Percentiles rank a stretch among this genome's conserved stretches.
phyloP scores from a whole-genome alignment of 1,284 basidiomycete species.

The Bondarzewia mesenterica region DNA sequence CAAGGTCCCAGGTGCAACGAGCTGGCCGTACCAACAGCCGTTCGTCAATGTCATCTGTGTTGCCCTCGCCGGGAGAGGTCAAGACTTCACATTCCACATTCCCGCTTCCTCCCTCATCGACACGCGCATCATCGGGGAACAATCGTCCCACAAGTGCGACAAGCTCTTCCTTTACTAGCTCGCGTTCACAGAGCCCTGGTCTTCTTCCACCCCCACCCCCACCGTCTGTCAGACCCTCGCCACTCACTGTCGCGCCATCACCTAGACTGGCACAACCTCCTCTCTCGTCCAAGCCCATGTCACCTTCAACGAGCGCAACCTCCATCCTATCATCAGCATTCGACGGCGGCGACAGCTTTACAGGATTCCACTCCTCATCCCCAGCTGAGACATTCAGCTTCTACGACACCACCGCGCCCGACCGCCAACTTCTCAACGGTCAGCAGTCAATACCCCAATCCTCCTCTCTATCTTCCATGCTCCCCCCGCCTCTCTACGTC shows the following conservation, averaged over 20 bases:
- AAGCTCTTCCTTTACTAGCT: not conserved
- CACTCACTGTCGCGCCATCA: not conserved
- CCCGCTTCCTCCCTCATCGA: not conserved
- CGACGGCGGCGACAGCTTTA: slow-evolving; percentile 17
- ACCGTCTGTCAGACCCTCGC: not conserved
- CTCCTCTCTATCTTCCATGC: slow-evolving; percentile 5
- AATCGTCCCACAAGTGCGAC: not conserved
- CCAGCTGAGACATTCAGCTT: slow-evolving; percentile 3
- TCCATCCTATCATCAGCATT: not conserved
- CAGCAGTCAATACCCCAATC: not conserved
- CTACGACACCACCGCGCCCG: slow-evolving; percentile 5
- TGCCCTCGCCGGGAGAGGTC: slow-evolving; percentile 8
- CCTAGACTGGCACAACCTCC: not conserved
- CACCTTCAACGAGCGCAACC: not conserved
- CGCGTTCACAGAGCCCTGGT: not conserved
- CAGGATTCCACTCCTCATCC: slow-evolving; percentile 21
- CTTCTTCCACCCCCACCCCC: not conserved
- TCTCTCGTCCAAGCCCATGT: not conserved
- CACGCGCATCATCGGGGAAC: not conserved
- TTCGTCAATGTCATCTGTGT: slow-evolving; percentile 9
- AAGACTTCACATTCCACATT: not conserved
- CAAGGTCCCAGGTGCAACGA: not conserved
- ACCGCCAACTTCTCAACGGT: slow-evolving; percentile 1
- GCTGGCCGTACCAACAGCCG: slow-evolving; percentile 1
- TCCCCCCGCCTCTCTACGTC: not conserved